Percentiles rank a stretch among this genome's conserved stretches.
phyloP scores from a whole-genome alignment of 352 stramenopile species.

The Aphanomyces cochlioides region DNA sequence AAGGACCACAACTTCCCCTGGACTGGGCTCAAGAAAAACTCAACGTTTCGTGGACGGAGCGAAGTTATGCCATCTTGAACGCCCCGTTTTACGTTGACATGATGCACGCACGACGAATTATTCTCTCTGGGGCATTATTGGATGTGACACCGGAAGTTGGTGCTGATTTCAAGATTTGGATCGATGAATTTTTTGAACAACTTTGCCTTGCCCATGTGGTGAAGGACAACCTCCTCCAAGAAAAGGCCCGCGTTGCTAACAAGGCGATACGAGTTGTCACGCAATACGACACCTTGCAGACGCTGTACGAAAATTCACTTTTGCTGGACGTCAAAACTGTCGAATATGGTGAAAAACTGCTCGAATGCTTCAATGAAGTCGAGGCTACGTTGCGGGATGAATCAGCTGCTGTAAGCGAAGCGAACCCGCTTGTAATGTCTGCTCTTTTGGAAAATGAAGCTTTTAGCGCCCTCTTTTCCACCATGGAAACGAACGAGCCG shows the following conservation, averaged over 20 bases:
- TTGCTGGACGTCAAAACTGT: conserved; percentile 45
- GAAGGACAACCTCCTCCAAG: conserved; percentile 66
- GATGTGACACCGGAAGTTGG: not conserved
- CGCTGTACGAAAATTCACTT: conserved; percentile 49
- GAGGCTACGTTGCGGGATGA: conserved; percentile 57
- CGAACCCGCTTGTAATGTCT: conserved; percentile 50
- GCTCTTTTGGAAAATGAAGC: conserved; percentile 56
- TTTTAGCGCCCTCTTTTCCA: conserved; percentile 58
- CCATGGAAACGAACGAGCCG: conserved; percentile 49
- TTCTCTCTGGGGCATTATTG: not conserved
- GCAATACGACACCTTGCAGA: conserved; percentile 40
- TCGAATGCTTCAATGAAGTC: conserved; percentile 48
- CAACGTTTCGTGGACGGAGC: conserved; percentile 37
- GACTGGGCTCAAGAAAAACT: conserved; percentile 27
- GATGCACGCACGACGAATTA: conserved; percentile 13
- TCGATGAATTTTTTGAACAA: conserved; percentile 23
- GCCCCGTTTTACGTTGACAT: conserved; percentile 23
- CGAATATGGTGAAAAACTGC: conserved; percentile 44
- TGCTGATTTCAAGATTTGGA: conserved; percentile 17
- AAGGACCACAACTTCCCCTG: conserved; percentile 25
- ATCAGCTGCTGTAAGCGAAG: conserved; percentile 45
- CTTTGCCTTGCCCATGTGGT: conserved; percentile 27
- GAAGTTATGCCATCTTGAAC: conserved; percentile 50
- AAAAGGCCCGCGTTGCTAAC: conserved; percentile 49
- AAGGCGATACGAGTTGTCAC: conserved; percentile 62